phyloP scores from a whole-genome alignment of 2,329 filamentous ascomycete genomes.

The Pseudogymnoascus sp. region DNA sequence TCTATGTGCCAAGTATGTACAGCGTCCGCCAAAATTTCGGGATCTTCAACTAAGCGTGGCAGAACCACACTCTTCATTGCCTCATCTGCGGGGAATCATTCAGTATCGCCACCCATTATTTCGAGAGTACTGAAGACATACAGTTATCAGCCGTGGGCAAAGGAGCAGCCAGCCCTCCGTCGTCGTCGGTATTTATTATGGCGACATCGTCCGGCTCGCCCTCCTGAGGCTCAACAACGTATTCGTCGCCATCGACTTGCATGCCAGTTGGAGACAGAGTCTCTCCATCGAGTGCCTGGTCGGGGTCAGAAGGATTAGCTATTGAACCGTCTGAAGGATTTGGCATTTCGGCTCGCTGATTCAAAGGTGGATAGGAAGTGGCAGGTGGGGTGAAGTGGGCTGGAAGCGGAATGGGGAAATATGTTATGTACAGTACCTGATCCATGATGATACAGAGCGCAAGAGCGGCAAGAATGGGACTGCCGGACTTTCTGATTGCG shows the following conservation, averaged over 20 bases:
- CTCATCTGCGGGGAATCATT: conserved; percentile 48
- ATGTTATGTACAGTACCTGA: background rate
- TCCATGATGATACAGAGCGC: conserved; percentile 5
- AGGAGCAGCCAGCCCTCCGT: conserved; percentile 21
- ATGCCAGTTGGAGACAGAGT: conserved; percentile 29
- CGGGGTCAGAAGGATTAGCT: conserved; percentile 9
- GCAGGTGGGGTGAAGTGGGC: background rate
- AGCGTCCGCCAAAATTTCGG: conserved; percentile 69
- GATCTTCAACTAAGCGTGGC: conserved; percentile 63
- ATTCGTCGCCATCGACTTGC: conserved; percentile 27
- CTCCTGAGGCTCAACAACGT: conserved; percentile 23
- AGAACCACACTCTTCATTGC: conserved; percentile 79
- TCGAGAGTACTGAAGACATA: conserved; percentile 20
- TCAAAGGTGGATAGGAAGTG: background rate
- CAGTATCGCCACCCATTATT: conserved; percentile 3
- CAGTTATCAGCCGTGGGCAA: conserved; percentile 32
- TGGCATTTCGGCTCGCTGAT: background rate
- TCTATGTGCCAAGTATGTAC: conserved; percentile 81
- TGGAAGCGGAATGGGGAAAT: background rate
- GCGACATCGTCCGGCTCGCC: conserved; percentile 34
- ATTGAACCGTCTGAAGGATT: background rate
- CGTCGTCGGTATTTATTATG: conserved; percentile 32
- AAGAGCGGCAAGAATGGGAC: background rate
- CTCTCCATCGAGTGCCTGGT: conserved; percentile 23
- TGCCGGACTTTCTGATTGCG: conserved; percentile 6